Percentiles rank a stretch among this genome's conserved stretches.
These are phyloP conservation scores for Hordeum marinum DNA, from an alignment of 176 grass and related monocot genomes.

Conservation along the genomic window DNA sequence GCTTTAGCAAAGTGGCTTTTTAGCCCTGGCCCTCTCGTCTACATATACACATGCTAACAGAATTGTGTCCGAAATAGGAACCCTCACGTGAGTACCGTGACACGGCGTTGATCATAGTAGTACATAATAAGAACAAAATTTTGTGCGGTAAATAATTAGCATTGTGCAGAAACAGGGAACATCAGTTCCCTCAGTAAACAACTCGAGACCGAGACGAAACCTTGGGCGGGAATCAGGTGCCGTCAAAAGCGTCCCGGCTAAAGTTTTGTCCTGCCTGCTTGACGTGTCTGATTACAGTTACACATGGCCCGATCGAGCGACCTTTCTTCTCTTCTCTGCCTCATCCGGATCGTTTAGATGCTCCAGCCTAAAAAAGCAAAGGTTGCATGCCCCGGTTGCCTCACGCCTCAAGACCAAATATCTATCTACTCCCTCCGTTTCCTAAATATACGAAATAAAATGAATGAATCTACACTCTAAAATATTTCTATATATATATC, in stretches of 20 bases:
- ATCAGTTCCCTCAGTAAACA: background rate
- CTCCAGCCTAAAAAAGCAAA: background rate
- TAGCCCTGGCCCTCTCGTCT: too few relatives aligned
- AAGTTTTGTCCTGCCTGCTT: background rate
- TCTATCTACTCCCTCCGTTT: too few relatives aligned
- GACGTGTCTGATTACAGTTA: background rate
- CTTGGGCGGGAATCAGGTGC: constrained; percentile 4
- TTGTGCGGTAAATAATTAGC: background rate
- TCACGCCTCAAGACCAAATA: background rate
- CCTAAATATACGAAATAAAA: too few relatives aligned
- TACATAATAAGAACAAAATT: too few relatives aligned
- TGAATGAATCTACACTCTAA: too few relatives aligned
- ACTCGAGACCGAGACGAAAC: background rate
- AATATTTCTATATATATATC: too few relatives aligned
- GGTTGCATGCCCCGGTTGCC: background rate
- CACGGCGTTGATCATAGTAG: too few relatives aligned
- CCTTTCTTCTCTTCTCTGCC: background rate
- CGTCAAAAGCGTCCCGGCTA: background rate
- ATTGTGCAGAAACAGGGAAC: background rate
- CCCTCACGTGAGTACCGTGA: too few relatives aligned
- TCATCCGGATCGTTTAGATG: background rate
- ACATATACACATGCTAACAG: too few relatives aligned
- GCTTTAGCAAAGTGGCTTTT: background rate
- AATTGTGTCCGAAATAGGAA: too few relatives aligned
- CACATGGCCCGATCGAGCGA: background rate